Base-by-base conservation (phyloP, 768 basidiomycete species). In the Gautieria morchelliformis region DNA sequence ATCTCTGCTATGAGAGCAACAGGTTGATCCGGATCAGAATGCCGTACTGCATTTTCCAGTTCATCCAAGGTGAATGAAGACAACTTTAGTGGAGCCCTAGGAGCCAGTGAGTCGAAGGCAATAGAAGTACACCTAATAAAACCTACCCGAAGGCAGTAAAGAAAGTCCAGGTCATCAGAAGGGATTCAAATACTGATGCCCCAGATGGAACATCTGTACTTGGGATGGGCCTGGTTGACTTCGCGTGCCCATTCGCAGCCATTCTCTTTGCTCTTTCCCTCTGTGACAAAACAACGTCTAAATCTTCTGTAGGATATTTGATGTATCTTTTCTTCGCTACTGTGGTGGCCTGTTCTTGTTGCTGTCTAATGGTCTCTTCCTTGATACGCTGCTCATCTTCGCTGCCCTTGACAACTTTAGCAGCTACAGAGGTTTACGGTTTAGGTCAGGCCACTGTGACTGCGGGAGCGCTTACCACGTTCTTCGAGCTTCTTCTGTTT, bases 81-180 rank as follows among this genome's bases (percentile, higher is more conserved):
- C 17, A 99, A 71, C 60, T 88, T 85, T 15, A 98, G 76, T 1
- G 94, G 87, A 77, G 87, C 85, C 5, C 95, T 96, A 60, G 42
- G 33, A 51, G 54, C 59, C 24, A 40, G 42, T 11, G 47, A 49
- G 33, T 19, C 27, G 27, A 24, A 47, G 22, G 35, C 58, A 22
- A 40, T 6, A 15, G n/a, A 40, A 19, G 44, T 30, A 46, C 15
- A 20, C 12, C 22, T 14, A 39, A 46, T 44, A 60, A 17, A 32
- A 71, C 83, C 64, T 67, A 96, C 96, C 93, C 92, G 70, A 94
- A 94, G 53, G 93, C 86, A 53, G 90, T 86, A 56, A 98, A 70
- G 69, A 95, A 95, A 70, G 91, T 93, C 94, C 94, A 99, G 9
- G 83, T 74, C 85, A 90, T 86, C 32, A 98, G 71, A 69, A 97